A percentile compares a stretch with the other conserved stretches of the same genome.
Conservation (phyloP, 495 filamentous ascomycete species). For the Trichoderma orchidacearum region DNA sequence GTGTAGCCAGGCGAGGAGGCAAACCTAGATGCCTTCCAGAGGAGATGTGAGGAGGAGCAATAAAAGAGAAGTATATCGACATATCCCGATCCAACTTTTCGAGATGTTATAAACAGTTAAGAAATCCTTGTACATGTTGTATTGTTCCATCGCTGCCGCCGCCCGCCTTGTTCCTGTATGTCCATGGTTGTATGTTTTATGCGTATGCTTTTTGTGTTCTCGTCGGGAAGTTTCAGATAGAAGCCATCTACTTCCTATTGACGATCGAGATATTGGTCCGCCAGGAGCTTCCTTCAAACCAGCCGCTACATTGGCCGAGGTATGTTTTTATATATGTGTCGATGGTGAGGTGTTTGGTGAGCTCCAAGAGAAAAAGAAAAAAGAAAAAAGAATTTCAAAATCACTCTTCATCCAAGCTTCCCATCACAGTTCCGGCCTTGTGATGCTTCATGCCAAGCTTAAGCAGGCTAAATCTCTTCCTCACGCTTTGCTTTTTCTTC, state of each 20-base stretch:
- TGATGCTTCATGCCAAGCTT: slow-evolving; percentile 53
- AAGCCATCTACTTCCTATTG: neutral
- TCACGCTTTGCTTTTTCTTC: slow-evolving; percentile 29
- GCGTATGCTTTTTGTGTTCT: neutral
- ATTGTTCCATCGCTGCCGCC: neutral
- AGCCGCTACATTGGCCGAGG: too few relatives aligned
- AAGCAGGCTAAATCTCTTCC: slow-evolving; percentile 56
- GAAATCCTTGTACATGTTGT: neutral
- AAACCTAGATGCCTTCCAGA: neutral
- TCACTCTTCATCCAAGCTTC: slow-evolving; percentile 31
- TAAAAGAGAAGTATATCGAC: neutral
- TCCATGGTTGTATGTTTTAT: neutral
- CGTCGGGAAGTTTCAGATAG: neutral
- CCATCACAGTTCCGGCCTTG: slow-evolving; percentile 36
- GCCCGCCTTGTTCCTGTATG: neutral
- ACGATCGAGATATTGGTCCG: too few relatives aligned
- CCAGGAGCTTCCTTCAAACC: too few relatives aligned
- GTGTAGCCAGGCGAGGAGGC: neutral
- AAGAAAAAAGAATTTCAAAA: neutral
- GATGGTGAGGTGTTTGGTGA: neutral
- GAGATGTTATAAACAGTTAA: neutral
- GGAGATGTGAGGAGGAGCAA: neutral
- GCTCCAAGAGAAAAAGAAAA: neutral
- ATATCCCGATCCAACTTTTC: neutral
- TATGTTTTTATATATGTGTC: too few relatives aligned